Base-by-base conservation (phyloP, 164 flowering plant species). In the Kalanchoe fedtschenkoi region DNA sequence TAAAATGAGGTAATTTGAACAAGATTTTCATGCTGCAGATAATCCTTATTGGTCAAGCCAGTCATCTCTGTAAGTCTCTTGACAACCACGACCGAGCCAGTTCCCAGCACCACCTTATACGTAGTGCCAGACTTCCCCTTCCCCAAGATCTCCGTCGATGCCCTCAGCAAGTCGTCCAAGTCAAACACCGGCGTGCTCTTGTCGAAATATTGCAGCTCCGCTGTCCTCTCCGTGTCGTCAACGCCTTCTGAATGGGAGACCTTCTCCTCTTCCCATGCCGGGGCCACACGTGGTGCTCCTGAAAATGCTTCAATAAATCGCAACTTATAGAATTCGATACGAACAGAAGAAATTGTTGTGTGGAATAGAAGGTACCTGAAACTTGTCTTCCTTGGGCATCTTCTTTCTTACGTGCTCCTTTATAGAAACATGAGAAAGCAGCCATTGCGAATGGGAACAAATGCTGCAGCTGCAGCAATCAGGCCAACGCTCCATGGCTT, bases 121-220 rank as follows among this genome's bases (percentile, higher is more conserved):
- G 84, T 74, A 15, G 70, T 75, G 38, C 95, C 89, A 26, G 83
- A 28, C 2, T 56, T 70, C 33, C 87, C 91, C 51, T 70, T 78
- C 16, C 95, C 89, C 34, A 83, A 17, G 24, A 74, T 54, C 62
- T 80, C 74, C 0, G 87, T 87, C 0, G 95, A 78, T 24, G 95
- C 76, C 42, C 81, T 72, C 6, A 85, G 71, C 10, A 87, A 68
- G 67, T 87, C 91, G 17, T 87, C 91, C 68, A 83, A 64, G 62
- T 83, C 80, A 60, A 83, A 85, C 0, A 43, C 58, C 3, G 75
- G 71, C 33, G 68, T 64, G 5, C 28, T 73, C 65, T 60, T 72
- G 68, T 79, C 77, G 13, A 80, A 73, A 47, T 84, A 80, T 15
- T 71, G 76, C 26, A 84, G 29, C 26, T 72, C 77, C 16, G 61